A percentile compares a stretch with the other conserved stretches of the same genome.
phyloP scores from a whole-genome alignment of 1,139 yeast species.

The Pichia sp. region DNA sequence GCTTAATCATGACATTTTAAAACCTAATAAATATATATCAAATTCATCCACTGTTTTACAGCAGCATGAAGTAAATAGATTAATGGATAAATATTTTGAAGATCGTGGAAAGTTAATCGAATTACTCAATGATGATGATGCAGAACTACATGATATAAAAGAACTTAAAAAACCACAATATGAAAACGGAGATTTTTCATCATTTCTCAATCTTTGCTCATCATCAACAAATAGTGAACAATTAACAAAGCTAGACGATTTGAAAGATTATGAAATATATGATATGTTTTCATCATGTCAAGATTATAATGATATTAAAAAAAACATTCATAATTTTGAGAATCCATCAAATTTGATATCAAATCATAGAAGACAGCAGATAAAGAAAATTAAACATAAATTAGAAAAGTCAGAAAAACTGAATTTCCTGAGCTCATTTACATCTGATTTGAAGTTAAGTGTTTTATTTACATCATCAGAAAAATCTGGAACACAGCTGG shows the following conservation, averaged over 20 bases:
- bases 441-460: slow-evolving; percentile 43
- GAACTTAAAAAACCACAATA: slow-evolving; percentile 29
- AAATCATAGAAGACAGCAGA: background rate
- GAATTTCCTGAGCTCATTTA: slow-evolving; percentile 37
- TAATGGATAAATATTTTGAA: slow-evolving; percentile 44
- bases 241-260: no score
- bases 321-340: slow-evolving; percentile 6
- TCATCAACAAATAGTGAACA: no score
- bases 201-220: slow-evolving; percentile 10
- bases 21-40: slow-evolving; percentile 32
- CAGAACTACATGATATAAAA: slow-evolving; percentile 25
- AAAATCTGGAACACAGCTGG: slow-evolving; percentile 57
- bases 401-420: background rate
- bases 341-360: background rate
- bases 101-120: slow-evolving; percentile 31
- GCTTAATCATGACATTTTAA: slow-evolving; percentile 24
- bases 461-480: slow-evolving; percentile 54
- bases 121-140: slow-evolving; percentile 19
- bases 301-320: slow-evolving; percentile 4
- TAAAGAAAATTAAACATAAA: slow-evolving; percentile 19
- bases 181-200: slow-evolving; percentile 7
- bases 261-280: slow-evolving; percentile 16
- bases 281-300: slow-evolving; percentile 20
- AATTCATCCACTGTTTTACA: slow-evolving; percentile 47
- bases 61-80: slow-evolving; percentile 59